Conservation (phyloP, 257 asterid species). For the Handroanthus guayacan region DNA sequence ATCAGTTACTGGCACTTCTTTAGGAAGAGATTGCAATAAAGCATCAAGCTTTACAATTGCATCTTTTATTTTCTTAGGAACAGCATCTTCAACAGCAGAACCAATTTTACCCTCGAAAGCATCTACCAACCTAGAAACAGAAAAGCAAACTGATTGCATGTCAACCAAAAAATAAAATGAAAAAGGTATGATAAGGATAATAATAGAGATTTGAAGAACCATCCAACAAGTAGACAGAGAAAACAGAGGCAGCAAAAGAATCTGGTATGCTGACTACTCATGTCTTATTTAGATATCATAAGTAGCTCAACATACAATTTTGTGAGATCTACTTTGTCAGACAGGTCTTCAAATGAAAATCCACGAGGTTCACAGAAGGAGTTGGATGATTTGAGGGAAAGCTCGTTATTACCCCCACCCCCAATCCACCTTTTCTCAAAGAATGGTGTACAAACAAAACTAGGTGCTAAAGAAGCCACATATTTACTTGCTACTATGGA, state of each 20-base stretch:
- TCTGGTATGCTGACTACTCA: neutral
- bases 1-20: constrained; percentile 66
- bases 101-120: constrained; percentile 71
- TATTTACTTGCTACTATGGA: too few relatives aligned
- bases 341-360: neutral
- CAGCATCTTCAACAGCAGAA: constrained; percentile 77
- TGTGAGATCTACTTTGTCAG: neutral
- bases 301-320: neutral
- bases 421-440: too few relatives aligned
- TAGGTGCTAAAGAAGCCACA: too few relatives aligned
- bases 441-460: too few relatives aligned
- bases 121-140: constrained; percentile 65
- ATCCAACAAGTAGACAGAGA: neutral
- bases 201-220: neutral
- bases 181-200: too few relatives aligned
- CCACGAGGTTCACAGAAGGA: neutral
- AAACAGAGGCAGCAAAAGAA: neutral
- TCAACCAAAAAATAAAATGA: too few relatives aligned
- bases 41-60: constrained; percentile 63
- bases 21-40: constrained; percentile 74
- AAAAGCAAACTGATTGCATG: neutral
- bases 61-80: constrained; percentile 66
- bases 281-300: neutral
- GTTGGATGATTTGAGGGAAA: neutral
- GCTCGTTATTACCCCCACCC: too few relatives aligned